Evolutionary conservation across 352 stramenopile genomes (phyloP).

Genomic region (Globisporangium radiosum): DNA sequence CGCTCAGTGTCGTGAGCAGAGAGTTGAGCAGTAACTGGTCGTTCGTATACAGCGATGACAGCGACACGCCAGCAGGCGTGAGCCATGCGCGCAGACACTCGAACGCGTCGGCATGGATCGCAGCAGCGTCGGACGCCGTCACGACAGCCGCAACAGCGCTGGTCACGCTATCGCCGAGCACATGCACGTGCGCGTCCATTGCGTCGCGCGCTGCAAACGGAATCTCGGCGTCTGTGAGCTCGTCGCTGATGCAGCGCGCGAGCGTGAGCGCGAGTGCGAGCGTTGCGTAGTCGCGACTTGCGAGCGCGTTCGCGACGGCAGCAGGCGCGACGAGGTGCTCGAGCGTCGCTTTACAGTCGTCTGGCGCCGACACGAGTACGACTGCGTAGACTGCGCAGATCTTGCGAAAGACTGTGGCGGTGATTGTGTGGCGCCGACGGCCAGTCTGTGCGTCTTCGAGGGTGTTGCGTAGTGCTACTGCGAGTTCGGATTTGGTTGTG

Average conservation of each 20-base stretch:
- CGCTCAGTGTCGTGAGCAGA: conserved; percentile 34
- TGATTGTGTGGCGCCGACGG: conserved; percentile 14
- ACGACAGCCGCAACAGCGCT: conserved; percentile 44
- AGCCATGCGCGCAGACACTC: conserved; percentile 54
- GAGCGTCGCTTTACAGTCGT: conserved; percentile 42
- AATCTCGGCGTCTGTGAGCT: conserved; percentile 58
- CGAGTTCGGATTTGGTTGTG: conserved; percentile 29
- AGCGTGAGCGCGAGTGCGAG: conserved; percentile 49
- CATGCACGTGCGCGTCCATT: conserved; percentile 48
- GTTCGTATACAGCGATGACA: conserved; percentile 38
- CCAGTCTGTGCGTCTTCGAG: conserved; percentile 27
- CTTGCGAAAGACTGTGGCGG: conserved; percentile 41
- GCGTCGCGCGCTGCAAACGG: conserved; percentile 51
- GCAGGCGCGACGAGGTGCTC: conserved; percentile 19
- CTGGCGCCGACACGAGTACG: conserved; percentile 39
- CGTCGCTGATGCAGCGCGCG: conserved; percentile 55
- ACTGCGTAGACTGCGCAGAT: conserved; percentile 55
- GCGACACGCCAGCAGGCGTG: conserved; percentile 44
- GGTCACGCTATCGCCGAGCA: conserved; percentile 38
- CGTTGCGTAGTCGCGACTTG: conserved; percentile 20
- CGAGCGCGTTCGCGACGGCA: conserved; percentile 11
- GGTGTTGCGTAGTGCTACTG: conserved; percentile 25
- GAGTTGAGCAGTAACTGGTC: conserved; percentile 32
- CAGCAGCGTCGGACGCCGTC: conserved; percentile 17
- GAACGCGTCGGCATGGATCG: conserved; percentile 48